Percentiles rank a stretch among this genome's conserved stretches.
Evolutionary conservation across 768 basidiomycete species (phyloP).

Genomic region (Lentinula edodes): DNA sequence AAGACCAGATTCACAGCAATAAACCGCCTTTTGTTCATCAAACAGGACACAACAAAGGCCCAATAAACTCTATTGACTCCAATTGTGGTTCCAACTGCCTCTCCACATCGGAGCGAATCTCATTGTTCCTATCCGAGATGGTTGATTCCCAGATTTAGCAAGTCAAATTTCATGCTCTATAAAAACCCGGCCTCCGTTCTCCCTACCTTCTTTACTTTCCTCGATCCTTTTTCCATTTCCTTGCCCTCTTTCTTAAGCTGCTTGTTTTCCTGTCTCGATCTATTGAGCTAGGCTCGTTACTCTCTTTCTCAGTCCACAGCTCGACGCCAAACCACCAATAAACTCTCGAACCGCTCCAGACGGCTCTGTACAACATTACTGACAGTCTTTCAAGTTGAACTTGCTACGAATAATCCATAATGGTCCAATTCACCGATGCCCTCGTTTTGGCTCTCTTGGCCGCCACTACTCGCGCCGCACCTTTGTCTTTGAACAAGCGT

Average conservation of each 20-base stretch:
- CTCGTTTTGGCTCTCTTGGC: conserved; percentile 27
- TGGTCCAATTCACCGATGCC: conserved; percentile 25
- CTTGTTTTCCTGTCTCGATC: neutral
- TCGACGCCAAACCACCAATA: neutral
- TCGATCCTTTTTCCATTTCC: neutral
- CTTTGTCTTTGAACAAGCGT: conserved; percentile 30
- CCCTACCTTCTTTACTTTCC: neutral
- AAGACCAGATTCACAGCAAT: neutral
- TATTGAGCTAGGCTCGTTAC: conserved; percentile 4
- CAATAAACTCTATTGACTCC: neutral
- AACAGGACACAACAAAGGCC: neutral
- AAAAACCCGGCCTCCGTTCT: neutral
- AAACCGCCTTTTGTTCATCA: neutral
- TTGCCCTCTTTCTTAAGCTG: neutral
- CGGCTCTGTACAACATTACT: neutral
- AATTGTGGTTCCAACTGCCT: neutral
- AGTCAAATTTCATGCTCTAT: neutral
- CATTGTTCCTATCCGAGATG: neutral
- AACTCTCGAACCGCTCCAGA: neutral
- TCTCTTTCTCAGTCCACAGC: conserved; percentile 1
- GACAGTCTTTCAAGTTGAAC: neutral
- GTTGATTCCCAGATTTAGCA: neutral
- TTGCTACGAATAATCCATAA: conserved; percentile 12
- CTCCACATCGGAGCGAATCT: neutral
- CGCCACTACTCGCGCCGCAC: conserved; percentile 27